Conservation (phyloP, 176 grass and related monocot genomes). For the Cenchrus americanus region DNA sequence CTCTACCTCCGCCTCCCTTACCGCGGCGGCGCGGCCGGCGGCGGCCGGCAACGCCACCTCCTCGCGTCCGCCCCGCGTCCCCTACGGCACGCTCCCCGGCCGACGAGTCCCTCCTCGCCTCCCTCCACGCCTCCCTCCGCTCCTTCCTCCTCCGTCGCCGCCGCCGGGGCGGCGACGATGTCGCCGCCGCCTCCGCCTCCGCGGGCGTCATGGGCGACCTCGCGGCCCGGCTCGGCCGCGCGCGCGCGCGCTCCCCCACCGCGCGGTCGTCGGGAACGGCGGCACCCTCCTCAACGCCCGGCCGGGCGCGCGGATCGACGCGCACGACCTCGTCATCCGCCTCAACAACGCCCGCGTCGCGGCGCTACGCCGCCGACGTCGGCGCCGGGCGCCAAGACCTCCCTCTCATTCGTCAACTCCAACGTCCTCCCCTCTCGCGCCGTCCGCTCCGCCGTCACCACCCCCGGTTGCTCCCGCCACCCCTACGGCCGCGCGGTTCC, state of each 20-base stretch:
- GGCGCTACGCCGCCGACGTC: slow-evolving; percentile 50
- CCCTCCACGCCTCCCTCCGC: slow-evolving; percentile 27
- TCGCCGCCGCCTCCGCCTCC: too few species aligned
- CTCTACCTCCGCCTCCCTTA: slow-evolving; percentile 53
- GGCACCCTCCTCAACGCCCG: slow-evolving; percentile 53
- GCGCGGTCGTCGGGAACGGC: slow-evolving; percentile 72
- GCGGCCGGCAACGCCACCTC: neutral
- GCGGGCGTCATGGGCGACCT: slow-evolving; percentile 36
- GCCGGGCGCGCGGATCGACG: slow-evolving; percentile 55
- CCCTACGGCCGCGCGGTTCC: slow-evolving; percentile 61
- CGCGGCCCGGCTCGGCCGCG: neutral
- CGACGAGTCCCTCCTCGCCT: slow-evolving; percentile 29
- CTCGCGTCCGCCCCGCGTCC: slow-evolving; percentile 33
- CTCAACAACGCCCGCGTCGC: slow-evolving; percentile 81
- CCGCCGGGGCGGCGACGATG: neutral
- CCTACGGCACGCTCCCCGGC: neutral
- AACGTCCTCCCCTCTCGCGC: slow-evolving; percentile 65
- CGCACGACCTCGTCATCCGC: slow-evolving; percentile 74
- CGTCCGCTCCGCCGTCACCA: slow-evolving; percentile 25
- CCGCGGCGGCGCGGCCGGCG: too few species aligned
- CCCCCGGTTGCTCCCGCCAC: slow-evolving; percentile 54
- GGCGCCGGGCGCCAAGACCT: slow-evolving; percentile 57
- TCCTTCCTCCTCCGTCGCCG: neutral
- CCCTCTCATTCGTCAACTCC: slow-evolving; percentile 80
- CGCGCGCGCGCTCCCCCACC: slow-evolving; percentile 34